A percentile compares a stretch with the other conserved stretches of the same genome.
phyloP scores from a whole-genome alignment of 2,329 filamentous ascomycete species.

The Aspergillus bombycis region DNA sequence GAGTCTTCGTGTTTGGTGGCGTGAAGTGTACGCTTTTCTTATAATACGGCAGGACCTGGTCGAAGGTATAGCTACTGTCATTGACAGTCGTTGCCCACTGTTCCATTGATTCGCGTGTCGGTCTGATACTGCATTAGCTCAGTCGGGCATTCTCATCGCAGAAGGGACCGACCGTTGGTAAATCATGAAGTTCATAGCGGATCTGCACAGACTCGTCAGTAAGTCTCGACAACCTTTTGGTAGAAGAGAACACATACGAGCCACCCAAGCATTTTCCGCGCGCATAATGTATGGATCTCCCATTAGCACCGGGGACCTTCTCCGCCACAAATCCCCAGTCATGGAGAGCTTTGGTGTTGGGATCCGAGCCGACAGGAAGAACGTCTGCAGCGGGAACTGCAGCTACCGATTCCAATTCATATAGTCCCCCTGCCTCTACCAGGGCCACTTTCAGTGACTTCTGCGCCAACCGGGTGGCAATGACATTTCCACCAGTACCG shows the following conservation, averaged over 20 bases:
- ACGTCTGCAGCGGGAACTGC: slow-evolving; percentile 26
- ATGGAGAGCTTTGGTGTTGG: slow-evolving; percentile 13
- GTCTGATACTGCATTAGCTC: background rate
- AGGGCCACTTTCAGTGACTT: slow-evolving; percentile 28
- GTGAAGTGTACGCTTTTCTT: slow-evolving; percentile 33
- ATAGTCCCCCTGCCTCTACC: slow-evolving; percentile 33
- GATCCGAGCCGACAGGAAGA: slow-evolving; percentile 27
- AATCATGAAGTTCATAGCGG: slow-evolving; percentile 27
- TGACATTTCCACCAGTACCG: slow-evolving; percentile 29
- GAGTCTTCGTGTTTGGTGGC: slow-evolving; percentile 17
- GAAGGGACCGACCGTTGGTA: slow-evolving; percentile 20
- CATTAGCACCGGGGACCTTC: slow-evolving; percentile 27
- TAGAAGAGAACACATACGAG: slow-evolving; percentile 16
- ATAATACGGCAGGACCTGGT: slow-evolving; percentile 30
- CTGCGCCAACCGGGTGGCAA: slow-evolving; percentile 33
- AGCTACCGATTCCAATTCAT: slow-evolving; percentile 30
- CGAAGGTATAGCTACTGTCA: slow-evolving; percentile 30
- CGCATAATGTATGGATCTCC: slow-evolving; percentile 21
- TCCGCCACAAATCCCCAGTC: slow-evolving; percentile 33
- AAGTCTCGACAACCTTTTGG: slow-evolving; percentile 29
- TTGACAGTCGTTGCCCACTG: slow-evolving; percentile 27
- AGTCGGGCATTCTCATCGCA: background rate
- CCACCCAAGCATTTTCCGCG: slow-evolving; percentile 21
- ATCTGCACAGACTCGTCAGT: slow-evolving; percentile 15
- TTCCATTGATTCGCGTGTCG: slow-evolving; percentile 20